Evolutionary conservation across 1,139 yeast genomes (phyloP), one percentile per base, ranked within the genome.

Genomic region (Lodderomyces beijingensis): DNA sequence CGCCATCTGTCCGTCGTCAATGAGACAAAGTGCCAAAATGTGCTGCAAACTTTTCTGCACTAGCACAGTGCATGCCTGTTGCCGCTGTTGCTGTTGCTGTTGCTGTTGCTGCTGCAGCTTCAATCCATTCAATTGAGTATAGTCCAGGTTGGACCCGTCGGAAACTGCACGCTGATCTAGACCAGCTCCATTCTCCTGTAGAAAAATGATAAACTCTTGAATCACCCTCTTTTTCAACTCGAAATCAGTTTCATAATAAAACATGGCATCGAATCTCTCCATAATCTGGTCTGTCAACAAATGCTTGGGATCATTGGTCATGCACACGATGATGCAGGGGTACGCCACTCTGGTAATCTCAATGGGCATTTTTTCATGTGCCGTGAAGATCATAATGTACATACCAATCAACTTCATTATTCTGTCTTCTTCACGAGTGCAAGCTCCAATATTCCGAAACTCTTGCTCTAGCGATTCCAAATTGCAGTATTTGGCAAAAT

Each of bases 291-390:
- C 11, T 13, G 17, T 20, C 11, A n/a, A 4, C 6, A 30, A 16
- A 20, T 83, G 51, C 37, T 70, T 73, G 0, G 93, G 81, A 45
- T 79, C 78, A 2, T 74, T 56, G 1, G 73, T 62, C 37, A 88
- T 80, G 14, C 84, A 59, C 28, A 59, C 60, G 4, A 85, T 62
- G 20, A 84, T 47, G 46, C 77, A 79, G 36, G 66, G 67, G 3
- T 80, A 55, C 0, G 87, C 79, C n/a, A 66, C 58, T 34, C 66
- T 60, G 42, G 75, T 62, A 8, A 27, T 18, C 4, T 25, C 16
- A 10, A 18, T 6, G 2, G 33, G 20, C 24, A 23, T 23, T 6
- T 9, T 23, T 4, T 77, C 50, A 6, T 47, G 50, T 27, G 9
- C 14, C 10, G 81, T 70, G 43, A 82, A 78, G 6, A 65, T 58